phyloP scores from a whole-genome alignment of 73 alveolate species.

The Effrenium voratum region DNA sequence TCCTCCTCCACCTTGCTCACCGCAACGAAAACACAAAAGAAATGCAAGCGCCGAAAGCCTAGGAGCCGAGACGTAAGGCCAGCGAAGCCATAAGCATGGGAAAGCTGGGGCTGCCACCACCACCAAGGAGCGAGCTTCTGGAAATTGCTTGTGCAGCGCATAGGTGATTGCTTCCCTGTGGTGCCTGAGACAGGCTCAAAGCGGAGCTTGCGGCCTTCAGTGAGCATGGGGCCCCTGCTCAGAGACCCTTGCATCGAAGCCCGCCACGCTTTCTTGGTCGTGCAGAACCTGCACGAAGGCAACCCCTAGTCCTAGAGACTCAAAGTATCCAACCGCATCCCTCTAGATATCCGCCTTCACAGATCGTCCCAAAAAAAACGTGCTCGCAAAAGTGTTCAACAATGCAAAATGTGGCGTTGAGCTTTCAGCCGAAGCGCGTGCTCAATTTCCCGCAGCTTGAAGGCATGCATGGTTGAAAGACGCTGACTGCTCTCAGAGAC shows the following conservation, averaged over 20 bases:
- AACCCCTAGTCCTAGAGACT: background rate
- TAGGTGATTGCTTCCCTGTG: constrained; percentile 64
- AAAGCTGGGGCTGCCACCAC: background rate
- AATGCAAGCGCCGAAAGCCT: background rate
- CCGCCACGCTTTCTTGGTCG: constrained; percentile 25
- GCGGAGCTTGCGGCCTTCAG: background rate
- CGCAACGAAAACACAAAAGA: no score
- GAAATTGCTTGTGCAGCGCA: constrained; percentile 50
- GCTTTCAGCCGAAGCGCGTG: background rate
- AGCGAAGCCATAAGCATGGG: no score
- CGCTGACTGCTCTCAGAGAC: no score
- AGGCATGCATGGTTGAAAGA: no score
- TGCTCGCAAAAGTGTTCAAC: background rate
- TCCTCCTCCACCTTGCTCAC: constrained; percentile 44
- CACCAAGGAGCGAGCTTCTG: constrained; percentile 35
- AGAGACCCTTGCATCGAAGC: constrained; percentile 36
- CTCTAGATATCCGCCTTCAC: background rate
- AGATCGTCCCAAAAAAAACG: background rate
- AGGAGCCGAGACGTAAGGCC: background rate
- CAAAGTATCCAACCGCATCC: background rate
- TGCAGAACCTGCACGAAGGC: constrained; percentile 8
- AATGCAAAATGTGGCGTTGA: background rate
- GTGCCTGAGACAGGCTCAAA: background rate
- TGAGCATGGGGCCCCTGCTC: no score
- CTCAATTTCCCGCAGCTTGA: no score